Conservation (phyloP, 129 eudicot species). For the Helichrysum umbraculigerum region DNA sequence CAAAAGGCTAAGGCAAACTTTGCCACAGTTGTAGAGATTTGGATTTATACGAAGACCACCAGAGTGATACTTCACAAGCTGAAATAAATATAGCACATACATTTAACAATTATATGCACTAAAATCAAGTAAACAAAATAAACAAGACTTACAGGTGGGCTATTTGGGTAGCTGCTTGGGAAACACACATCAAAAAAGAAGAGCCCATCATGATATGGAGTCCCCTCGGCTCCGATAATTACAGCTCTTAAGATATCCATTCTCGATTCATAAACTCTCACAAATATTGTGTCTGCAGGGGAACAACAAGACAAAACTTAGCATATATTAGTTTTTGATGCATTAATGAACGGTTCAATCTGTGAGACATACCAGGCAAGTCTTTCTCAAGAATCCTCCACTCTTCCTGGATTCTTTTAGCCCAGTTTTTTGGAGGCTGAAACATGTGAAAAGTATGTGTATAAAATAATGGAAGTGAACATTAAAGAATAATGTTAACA, state of each 20-base stretch:
- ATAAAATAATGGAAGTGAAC: background rate
- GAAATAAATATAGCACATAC: constrained; percentile 10
- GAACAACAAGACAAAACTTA: background rate
- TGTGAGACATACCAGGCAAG: constrained; percentile 64
- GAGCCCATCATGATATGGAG: constrained; percentile 95
- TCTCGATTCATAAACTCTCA: constrained; percentile 85
- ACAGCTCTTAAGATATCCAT: constrained; percentile 97
- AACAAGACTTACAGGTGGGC: constrained; percentile 65
- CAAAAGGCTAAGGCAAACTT: constrained; percentile 6
- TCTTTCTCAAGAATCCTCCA: constrained; percentile 86
- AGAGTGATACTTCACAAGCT: constrained; percentile 58
- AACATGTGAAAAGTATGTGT: constrained; percentile 7
- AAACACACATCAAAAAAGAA: constrained; percentile 81
- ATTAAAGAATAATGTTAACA: background rate
- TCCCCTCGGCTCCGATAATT: constrained; percentile 88
- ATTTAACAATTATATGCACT: background rate
- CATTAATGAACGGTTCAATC: background rate
- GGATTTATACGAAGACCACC: constrained; percentile 4
- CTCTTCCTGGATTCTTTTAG: constrained; percentile 78
- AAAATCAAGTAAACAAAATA: background rate
- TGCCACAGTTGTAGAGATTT: background rate
- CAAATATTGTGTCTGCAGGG: constrained; percentile 63
- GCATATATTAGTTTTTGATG: background rate
- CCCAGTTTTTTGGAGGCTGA: constrained; percentile 72
- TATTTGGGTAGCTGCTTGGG: constrained; percentile 61